phyloP scores from a whole-genome alignment of 805 yeast species.

The Candida awuae region DNA sequence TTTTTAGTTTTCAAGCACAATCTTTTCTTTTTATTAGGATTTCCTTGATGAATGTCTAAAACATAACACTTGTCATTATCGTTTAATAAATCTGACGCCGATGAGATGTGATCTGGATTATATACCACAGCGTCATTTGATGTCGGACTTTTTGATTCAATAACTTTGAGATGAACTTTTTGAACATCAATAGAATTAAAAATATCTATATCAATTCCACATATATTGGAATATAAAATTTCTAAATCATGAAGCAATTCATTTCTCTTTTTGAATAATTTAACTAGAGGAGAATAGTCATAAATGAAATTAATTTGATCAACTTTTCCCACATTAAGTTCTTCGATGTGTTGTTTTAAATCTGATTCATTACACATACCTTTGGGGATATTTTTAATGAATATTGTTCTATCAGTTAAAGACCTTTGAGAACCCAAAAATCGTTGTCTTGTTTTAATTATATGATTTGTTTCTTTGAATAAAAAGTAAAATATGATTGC shows the following conservation, averaged over 20 bases:
- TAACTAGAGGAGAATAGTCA: constrained; percentile 32
- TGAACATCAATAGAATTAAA: constrained; percentile 14
- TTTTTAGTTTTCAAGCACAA: background rate
- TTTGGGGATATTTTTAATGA: constrained; percentile 47
- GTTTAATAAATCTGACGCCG: background rate
- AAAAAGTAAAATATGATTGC: constrained; percentile 38
- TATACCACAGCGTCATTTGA: constrained; percentile 13
- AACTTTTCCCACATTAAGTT: constrained; percentile 49
- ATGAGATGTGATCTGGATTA: constrained; percentile 3
- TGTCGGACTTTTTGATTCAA: constrained; percentile 14
- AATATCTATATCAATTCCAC: constrained; percentile 36
- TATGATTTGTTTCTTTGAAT: constrained; percentile 39
- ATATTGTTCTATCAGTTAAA: constrained; percentile 51
- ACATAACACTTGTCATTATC: constrained; percentile 1
- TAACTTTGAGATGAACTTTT: constrained; percentile 27
- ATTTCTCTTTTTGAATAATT: constrained; percentile 31
- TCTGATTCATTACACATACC: constrained; percentile 35
- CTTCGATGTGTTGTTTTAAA: constrained; percentile 43
- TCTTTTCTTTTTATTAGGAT: background rate
- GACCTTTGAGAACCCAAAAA: constrained; percentile 54
- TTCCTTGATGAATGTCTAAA: background rate
- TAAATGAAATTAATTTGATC: constrained; percentile 41
- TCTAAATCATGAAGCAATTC: constrained; percentile 32
- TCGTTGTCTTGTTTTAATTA: constrained; percentile 46
- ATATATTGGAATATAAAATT: constrained; percentile 32